These are phyloP conservation scores for Aspergillus ibericus DNA, from an alignment of 2,329 filamentous ascomycete genomes.

Conservation along the genomic window DNA sequence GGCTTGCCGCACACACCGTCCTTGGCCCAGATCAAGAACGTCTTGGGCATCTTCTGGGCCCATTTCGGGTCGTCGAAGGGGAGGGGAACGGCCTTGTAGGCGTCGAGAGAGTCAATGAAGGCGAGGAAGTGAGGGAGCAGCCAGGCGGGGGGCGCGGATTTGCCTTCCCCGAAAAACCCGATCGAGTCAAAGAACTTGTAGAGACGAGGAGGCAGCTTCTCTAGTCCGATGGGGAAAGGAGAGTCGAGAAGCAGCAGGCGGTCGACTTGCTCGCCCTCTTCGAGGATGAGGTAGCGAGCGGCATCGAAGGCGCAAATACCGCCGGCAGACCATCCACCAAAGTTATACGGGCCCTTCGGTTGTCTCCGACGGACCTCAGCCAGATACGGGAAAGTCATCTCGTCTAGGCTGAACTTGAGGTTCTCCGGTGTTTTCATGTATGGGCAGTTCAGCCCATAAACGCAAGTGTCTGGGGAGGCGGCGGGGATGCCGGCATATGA, in stretches of 20 bases:
- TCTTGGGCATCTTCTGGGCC: slow-evolving; percentile 42
- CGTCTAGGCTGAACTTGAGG: slow-evolving; percentile 36
- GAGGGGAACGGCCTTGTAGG: slow-evolving; percentile 41
- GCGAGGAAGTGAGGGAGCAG: slow-evolving; percentile 54
- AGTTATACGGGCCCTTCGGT: slow-evolving; percentile 58
- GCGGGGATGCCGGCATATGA: slow-evolving; percentile 47
- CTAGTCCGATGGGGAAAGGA: slow-evolving; percentile 66
- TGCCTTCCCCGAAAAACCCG: slow-evolving; percentile 49
- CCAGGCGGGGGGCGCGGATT: slow-evolving; percentile 48
- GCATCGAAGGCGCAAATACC: slow-evolving; percentile 71
- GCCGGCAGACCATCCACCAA: slow-evolving; percentile 76
- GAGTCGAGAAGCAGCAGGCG: slow-evolving; percentile 66
- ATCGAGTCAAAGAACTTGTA: slow-evolving; percentile 52
- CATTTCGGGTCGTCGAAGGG: slow-evolving; percentile 29
- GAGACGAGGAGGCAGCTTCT: slow-evolving; percentile 61
- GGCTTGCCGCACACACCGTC: slow-evolving; percentile 49
- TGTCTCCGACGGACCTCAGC: slow-evolving; percentile 50
- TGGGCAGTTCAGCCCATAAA: slow-evolving; percentile 47
- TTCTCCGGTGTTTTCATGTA: slow-evolving; percentile 46
- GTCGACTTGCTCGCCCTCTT: slow-evolving; percentile 58
- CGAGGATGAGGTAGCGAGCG: slow-evolving; percentile 56
- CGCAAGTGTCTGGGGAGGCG: slow-evolving; percentile 41
- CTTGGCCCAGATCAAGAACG: slow-evolving; percentile 50
- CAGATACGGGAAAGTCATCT: slow-evolving; percentile 41
- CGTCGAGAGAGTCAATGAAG: slow-evolving; percentile 49